A percentile compares a stretch with the other conserved stretches of the same genome.
These are phyloP conservation scores for Immersiporthe knoxdaviesiana DNA, from an alignment of 2,329 filamentous ascomycete genomes.

Conservation along the genomic window DNA sequence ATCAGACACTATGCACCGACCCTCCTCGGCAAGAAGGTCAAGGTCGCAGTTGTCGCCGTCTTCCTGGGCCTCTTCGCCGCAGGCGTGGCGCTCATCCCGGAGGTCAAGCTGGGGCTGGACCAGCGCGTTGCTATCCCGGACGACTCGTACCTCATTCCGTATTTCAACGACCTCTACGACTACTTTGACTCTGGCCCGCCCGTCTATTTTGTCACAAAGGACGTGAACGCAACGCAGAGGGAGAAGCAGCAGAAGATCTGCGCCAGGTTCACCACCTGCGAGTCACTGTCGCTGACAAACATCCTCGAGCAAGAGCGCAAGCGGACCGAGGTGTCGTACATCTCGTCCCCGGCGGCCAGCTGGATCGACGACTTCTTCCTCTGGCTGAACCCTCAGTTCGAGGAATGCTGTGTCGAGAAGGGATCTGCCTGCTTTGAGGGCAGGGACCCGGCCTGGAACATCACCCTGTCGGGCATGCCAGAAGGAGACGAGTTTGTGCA, in stretches of 20 bases:
- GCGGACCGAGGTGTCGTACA: slow-evolving; percentile 82
- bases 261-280: slow-evolving; percentile 86
- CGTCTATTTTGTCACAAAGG: slow-evolving; percentile 90
- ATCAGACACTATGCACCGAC: slow-evolving; percentile 85
- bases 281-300: slow-evolving; percentile 81
- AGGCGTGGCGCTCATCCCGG: slow-evolving; percentile 80
- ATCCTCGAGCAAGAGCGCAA: slow-evolving; percentile 94
- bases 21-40: slow-evolving; percentile 79
- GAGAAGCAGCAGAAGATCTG: slow-evolving; percentile 83
- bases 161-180: slow-evolving; percentile 93
- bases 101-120: slow-evolving; percentile 85
- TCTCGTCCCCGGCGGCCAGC: slow-evolving; percentile 84
- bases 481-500: slow-evolving; percentile 87
- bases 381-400: slow-evolving; percentile 89
- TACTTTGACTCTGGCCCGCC: slow-evolving; percentile 92
- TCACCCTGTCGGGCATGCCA: slow-evolving; percentile 87
- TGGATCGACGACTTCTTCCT: slow-evolving; percentile 97
- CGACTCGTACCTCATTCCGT: slow-evolving; percentile 92
- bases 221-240: slow-evolving; percentile 77
- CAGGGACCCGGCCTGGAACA: slow-evolving; percentile 83
- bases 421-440: slow-evolving; percentile 77
- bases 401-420: slow-evolving; percentile 72
- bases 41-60: slow-evolving; percentile 73
- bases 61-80: slow-evolving; percentile 90
- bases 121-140: slow-evolving; percentile 93